Conservation (phyloP, 2,329 filamentous ascomycete species). For the Microcera coccophila region DNA sequence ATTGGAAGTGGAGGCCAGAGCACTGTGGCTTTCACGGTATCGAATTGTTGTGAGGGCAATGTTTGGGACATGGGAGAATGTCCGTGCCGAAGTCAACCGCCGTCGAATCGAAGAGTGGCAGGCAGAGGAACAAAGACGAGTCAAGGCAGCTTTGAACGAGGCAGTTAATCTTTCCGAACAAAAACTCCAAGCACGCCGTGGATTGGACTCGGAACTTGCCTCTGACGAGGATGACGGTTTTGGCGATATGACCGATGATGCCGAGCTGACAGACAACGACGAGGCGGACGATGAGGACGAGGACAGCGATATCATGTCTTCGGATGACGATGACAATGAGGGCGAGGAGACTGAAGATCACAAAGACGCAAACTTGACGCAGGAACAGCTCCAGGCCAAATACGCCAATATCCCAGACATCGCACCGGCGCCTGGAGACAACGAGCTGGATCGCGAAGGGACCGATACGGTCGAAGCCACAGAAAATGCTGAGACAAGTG, state of each 20-base stretch:
- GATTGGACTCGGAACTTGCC: constrained; percentile 50
- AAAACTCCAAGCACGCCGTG: constrained; percentile 61
- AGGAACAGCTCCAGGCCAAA: constrained; percentile 65
- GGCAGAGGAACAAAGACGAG: constrained; percentile 59
- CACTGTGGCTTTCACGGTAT: constrained; percentile 64
- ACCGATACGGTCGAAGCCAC: constrained; percentile 22
- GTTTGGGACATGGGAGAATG: constrained; percentile 61
- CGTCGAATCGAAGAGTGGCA: constrained; percentile 60
- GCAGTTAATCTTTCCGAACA: constrained; percentile 69
- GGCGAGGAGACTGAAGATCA: constrained; percentile 51
- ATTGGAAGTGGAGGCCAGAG: constrained; percentile 71
- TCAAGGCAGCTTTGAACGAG: constrained; percentile 67
- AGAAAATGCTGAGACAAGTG: constrained; percentile 47
- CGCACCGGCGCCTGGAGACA: constrained; percentile 28
- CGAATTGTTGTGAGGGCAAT: constrained; percentile 62
- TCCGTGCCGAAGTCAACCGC: constrained; percentile 58
- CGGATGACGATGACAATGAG: constrained; percentile 62
- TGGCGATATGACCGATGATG: constrained; percentile 46
- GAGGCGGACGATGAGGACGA: constrained; percentile 41
- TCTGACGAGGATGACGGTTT: constrained; percentile 44
- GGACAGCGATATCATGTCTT: constrained; percentile 44
- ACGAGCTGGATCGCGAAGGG: constrained; percentile 22
- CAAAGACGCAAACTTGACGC: constrained; percentile 62
- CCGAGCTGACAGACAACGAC: constrained; percentile 33
- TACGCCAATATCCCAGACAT: constrained; percentile 61